Base-by-base conservation (phyloP, 2,329 filamentous ascomycete genomes). In the Tolypocladium tropicale region DNA sequence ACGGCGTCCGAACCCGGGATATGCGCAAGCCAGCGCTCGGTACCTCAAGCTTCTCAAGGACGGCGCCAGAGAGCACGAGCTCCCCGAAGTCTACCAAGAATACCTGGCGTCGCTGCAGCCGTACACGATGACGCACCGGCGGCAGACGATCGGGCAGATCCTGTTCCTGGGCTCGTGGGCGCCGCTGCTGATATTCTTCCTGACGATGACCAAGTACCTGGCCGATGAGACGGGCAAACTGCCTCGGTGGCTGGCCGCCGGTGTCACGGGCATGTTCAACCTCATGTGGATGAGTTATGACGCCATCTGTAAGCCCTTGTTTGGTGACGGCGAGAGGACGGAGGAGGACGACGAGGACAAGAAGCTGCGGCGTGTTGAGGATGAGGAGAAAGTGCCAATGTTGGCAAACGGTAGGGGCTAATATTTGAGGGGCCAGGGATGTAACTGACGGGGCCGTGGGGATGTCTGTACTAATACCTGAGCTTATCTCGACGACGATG, bases 281-380 rank as follows among this genome's bases (percentile, higher is more conserved):
- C 12, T 72, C 4, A 57, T 74, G 11, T 81, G 78, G 78, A 62
- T 68, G 57, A 61, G 59, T 4, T 79, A 81, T 53, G 78, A 81
- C 53, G 33, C 32, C 2, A 67, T 76, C 2, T 68, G 76, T 61
- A 85, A 83, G 68, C 74, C 71, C 1, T 43, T 86, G 0, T 96
- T 95, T 76, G 93, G 93, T 0, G 89, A 97, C 66, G 94, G 94
- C 0, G 93, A 97, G 76, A 81, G 80, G 63, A 85, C 83, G 4
- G 60, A 70, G 34, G 68, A 46, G 4, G 60, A 70, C 33, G 68
- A 46, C 23, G 49, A 50, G 2, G 39, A 51, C 34, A 34, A 43
- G 10, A 23, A 32, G 46, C 25, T 16, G 46, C 46, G 25, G 16
- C 21, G 28, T 16, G 25, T 12, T 28, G 67, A 67, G 28, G 61